Evolutionary conservation across 352 stramenopile genomes (phyloP).

Genomic region (Aphanomyces cochlioides): DNA sequence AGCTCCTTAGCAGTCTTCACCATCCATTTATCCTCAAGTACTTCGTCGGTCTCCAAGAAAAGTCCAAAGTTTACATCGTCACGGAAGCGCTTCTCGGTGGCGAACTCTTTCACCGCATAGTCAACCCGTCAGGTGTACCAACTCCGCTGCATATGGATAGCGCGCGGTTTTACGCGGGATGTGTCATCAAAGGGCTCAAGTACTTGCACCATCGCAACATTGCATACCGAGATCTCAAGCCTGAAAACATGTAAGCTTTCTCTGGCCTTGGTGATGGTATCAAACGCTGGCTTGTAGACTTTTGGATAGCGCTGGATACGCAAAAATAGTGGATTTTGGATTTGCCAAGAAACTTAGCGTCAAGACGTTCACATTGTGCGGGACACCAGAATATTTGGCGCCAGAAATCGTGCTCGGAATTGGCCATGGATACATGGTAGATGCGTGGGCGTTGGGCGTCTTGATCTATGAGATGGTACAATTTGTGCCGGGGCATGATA

Average conservation of each 20-base stretch:
- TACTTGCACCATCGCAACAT: slow-evolving; percentile 65
- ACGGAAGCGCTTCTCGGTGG: slow-evolving; percentile 29
- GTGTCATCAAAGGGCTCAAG: slow-evolving; percentile 41
- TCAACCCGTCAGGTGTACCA: slow-evolving; percentile 22
- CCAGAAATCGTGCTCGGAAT: slow-evolving; percentile 91
- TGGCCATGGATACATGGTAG: slow-evolving; percentile 70
- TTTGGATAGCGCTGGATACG: slow-evolving; percentile 91
- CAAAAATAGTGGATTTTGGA: slow-evolving; percentile 93
- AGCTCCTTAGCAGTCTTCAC: slow-evolving; percentile 14
- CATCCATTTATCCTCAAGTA: slow-evolving; percentile 31
- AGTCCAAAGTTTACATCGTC: slow-evolving; percentile 30
- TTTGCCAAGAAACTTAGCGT: slow-evolving; percentile 91
- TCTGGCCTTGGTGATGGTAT: slow-evolving; percentile 91
- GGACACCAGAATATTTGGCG: slow-evolving; percentile 91
- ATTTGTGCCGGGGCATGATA: slow-evolving; percentile 41
- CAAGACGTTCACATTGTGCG: slow-evolving; percentile 90
- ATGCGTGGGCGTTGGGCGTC: slow-evolving; percentile 87
- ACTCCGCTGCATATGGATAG: slow-evolving; percentile 20
- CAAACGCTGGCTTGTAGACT: slow-evolving; percentile 91
- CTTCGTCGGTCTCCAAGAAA: slow-evolving; percentile 23
- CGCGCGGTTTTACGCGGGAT: slow-evolving; percentile 30
- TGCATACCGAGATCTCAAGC: slow-evolving; percentile 76
- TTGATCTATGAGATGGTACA: slow-evolving; percentile 88
- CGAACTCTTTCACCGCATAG: slow-evolving; percentile 31
- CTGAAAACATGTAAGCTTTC: slow-evolving; percentile 80